Percentiles rank a stretch among this genome's conserved stretches.
phyloP scores from a whole-genome alignment of 192 early-diverging fungal genomes.

The Coemansia sp. region DNA sequence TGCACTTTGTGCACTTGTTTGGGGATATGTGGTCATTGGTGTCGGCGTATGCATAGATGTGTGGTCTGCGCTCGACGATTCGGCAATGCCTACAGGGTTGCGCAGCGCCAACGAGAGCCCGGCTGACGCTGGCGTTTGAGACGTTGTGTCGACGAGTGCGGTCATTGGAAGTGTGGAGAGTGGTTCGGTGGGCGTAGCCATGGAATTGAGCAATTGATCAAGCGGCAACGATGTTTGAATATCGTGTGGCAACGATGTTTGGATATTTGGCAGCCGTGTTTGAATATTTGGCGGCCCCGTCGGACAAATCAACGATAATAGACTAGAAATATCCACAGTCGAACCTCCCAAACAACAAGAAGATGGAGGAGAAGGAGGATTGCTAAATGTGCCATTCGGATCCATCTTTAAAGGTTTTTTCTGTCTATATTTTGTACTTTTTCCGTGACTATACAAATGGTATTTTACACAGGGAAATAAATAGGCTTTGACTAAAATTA shows the following conservation, averaged over 20 bases:
- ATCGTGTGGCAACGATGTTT: no score
- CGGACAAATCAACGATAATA: slow-evolving; percentile 5
- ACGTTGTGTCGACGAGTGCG: background rate
- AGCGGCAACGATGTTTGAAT: background rate
- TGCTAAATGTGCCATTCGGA: background rate
- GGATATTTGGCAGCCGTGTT: background rate
- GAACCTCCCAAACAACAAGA: background rate
- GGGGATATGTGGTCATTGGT: no score
- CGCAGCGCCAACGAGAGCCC: background rate
- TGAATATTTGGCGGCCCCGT: background rate
- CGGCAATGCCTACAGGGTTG: no score
- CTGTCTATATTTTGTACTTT: background rate
- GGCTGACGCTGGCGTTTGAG: background rate
- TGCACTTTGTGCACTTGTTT: no score
- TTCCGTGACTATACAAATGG: background rate
- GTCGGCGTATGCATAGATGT: no score
- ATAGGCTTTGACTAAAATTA: slow-evolving; percentile 7
- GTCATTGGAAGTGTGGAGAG: background rate
- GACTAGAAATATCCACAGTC: slow-evolving; percentile 1
- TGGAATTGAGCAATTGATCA: background rate
- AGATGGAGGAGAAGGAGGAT: background rate
- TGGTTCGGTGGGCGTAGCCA: background rate
- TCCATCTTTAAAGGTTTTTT: slow-evolving; percentile 7
- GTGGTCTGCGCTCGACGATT: no score
- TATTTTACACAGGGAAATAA: slow-evolving; percentile 7